Base-by-base conservation (phyloP, 148 eudicot species). In the Simmondsia chinensis region DNA sequence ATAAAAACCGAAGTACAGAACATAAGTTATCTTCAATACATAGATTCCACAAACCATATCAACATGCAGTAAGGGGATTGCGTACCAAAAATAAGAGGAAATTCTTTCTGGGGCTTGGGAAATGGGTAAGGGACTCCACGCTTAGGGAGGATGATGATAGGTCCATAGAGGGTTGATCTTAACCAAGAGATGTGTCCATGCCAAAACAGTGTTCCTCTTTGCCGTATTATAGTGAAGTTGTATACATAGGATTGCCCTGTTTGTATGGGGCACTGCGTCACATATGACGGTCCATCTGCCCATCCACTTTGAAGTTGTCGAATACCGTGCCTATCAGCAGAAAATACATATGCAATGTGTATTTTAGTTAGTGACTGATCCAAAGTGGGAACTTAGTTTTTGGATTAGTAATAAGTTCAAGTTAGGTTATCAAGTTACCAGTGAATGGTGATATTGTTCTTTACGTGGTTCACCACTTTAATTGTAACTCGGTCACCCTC, bases 271-370 rank as follows among this genome's bases (percentile, higher is more conserved):
- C 83, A 76, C 7, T 76, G 83, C 1, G 78, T 76, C 15, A 76
- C 40, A 14, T 76, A 76, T 11, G 83, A 64, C 1, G 83, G 83
- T 8, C 83, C 83, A 44, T 77, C 83, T 0, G 83, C 83, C 79
- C 83, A 77, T 5, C 83, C 83, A 11, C 73, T 61, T 9, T 54
- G 51, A 21, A 77, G 49, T 19, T 72, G 75, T 37, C 76, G 27
- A 9, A 73, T 56, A 1, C 83, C 79, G 48, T 77, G 83, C 83
- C 76, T 77, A 6, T 43, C 12, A n/a, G 43, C 24, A 39, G 43
- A 39, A 18, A 18, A 7, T 8, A 39, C 6, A 39, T 5, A 24
- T 21, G 5, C 33, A 7, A n/a, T 30, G 33, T 30, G 9, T n/a
- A 30, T 30, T 1, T 30, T n/a, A n/a, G 9, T 0, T 7, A n/a